Evolutionary conservation across 1,284 basidiomycete species (phyloP), one percentile per base, ranked within the genome.

Genomic region (Fomitopsis pinicola): DNA sequence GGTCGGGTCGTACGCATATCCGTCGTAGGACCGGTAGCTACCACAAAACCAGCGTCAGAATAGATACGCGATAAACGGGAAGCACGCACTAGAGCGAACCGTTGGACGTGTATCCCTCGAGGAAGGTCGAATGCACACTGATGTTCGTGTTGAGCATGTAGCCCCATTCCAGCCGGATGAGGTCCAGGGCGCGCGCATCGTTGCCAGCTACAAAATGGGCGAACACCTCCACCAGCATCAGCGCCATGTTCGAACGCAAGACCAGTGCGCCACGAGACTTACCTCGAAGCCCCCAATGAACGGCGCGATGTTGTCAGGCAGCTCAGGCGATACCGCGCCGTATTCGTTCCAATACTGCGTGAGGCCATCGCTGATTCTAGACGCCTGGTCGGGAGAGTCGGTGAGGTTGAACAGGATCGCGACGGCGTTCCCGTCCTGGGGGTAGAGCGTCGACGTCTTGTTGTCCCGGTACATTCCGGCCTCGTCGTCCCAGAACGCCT

Each of bases 141-240:
- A 82, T 64, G 63, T 80, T 79, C 6, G 80, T 82, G 70, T 80
- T 79, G 35, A 83, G 70, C 78, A 83, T 83, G 66, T 82, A 84
- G 1, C 82, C 82, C 82, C 82, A 82, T 67, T 81, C 77, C 30
- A 75, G 73, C 17, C 75, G 75, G 9, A 84, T 64, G 6, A 84
- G 73, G 62, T 82, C 81, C 66, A 84, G 75, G 2, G 80, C 81
- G 22, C 78, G 73, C n/a, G 72, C 77, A 53, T 78, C 80, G 65
- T 80, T 76, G 9, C 78, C 80, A 0, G 81, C 76, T 12, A 75
- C 74, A 59, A 83, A 82, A 66, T 84, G 82, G 8, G 81, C 81
- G 72, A 81, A 77, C 9, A 83, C 66, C 80, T 83, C 44, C 6
- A 5, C 22, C 14, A 22, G 5, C 52, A 5, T 50, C 35, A 30